Evolutionary conservation across 768 basidiomycete species (phyloP), one percentile per base, ranked within the genome.

Genomic region (Sistotremastrum suecicum): DNA sequence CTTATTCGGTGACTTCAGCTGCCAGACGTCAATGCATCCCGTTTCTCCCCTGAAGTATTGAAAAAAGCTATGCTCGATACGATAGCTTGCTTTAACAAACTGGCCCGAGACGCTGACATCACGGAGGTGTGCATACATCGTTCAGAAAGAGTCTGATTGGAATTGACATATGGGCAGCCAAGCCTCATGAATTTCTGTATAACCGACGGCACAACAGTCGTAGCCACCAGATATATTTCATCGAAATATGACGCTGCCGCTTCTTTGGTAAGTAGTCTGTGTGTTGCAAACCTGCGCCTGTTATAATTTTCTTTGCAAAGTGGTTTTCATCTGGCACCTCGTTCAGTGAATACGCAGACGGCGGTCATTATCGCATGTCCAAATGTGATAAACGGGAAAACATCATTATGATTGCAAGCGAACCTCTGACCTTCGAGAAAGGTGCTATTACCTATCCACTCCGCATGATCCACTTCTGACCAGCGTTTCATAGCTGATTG

Each of bases 261-360:
- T 3, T 91, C 88, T 31, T 62, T 97, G 64, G 84, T 81, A 55
- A 50, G 69, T 61, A 38, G 49, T 48, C 31, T 48, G 9, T 41
- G 32, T 6, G 37, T 29, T 31, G 29, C 20, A 54, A 4, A 35
- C 38, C 9, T 45, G 4, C 34, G 46, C 50, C 11, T 34, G 28
- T 37, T 43, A 36, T 51, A 34, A 50, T 32, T 39, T 45, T 37
- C 39, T 41, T 47, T 37, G 40, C 50, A 89, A 20, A 20, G 78
- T 94, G 90, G 83, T 94, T 88, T 63, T 92, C 91, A 3, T 92
- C 91, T 9, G 94, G 94, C 1, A 94, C 90, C 5, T 80, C 83
- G 28, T 97, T 97, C 56, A 85, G 83, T 45, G 90, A 95, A 63
- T 89, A 82, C 53, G 76, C 78, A 29, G 76, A 83, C 52, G 89